These are phyloP conservation scores for Medakamo hakoo DNA, from an alignment of 139 green algal genomes.

Conservation along the genomic window DNA sequence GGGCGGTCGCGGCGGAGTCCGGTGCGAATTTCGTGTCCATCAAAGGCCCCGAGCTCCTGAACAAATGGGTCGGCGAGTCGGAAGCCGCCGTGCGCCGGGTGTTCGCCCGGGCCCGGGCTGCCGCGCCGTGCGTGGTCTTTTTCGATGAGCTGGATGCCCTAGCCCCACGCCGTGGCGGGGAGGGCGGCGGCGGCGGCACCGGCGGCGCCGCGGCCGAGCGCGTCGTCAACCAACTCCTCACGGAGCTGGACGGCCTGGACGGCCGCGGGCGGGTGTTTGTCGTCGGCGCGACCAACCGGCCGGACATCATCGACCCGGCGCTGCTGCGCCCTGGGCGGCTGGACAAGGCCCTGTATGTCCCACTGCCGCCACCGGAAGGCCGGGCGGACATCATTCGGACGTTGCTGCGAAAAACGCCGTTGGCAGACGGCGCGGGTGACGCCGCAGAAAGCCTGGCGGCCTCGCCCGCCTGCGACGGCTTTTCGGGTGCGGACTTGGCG, in stretches of 20 bases:
- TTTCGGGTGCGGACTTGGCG: constrained; percentile 23
- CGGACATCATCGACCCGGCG: constrained; percentile 49
- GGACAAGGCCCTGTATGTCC: constrained; percentile 35
- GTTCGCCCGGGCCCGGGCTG: constrained; percentile 16
- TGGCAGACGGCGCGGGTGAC: constrained; percentile 14
- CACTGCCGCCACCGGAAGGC: constrained; percentile 17
- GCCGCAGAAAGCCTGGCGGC: constrained; percentile 1
- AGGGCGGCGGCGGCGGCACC: neutral
- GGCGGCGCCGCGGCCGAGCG: constrained; percentile 9
- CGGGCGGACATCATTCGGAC: constrained; percentile 16
- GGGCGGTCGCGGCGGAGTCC: constrained; percentile 23
- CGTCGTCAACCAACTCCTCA: constrained; percentile 33
- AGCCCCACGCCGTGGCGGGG: constrained; percentile 18
- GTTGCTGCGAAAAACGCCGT: constrained; percentile 7
- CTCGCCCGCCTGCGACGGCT: constrained; percentile 8
- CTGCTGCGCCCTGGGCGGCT: constrained; percentile 51
- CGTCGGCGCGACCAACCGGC: constrained; percentile 56
- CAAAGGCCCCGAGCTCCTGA: constrained; percentile 24
- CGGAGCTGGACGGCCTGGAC: constrained; percentile 26
- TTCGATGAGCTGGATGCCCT: constrained; percentile 60
- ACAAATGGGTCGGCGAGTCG: constrained; percentile 34
- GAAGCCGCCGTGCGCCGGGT: constrained; percentile 23
- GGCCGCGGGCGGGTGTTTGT: constrained; percentile 29
- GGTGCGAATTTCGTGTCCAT: constrained; percentile 31
- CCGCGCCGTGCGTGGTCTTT: constrained; percentile 50